Conservation (phyloP, 2,329 filamentous ascomycete genomes). For the Aspergillus costaricaensis region DNA sequence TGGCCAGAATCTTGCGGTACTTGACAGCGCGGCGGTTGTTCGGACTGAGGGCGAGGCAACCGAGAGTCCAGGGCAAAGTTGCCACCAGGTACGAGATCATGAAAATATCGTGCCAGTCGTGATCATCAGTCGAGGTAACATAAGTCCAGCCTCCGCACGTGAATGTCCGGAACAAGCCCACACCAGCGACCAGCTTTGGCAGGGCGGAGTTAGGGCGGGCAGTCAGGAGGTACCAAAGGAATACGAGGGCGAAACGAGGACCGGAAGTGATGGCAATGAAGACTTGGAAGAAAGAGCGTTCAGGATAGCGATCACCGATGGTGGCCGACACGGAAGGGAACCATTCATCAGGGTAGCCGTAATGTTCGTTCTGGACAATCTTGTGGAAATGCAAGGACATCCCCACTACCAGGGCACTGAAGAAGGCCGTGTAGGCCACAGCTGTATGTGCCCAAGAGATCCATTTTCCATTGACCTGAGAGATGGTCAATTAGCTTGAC, state of each 20-base stretch:
- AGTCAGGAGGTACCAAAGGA: slow-evolving; percentile 88
- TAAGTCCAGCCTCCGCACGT: slow-evolving; percentile 99
- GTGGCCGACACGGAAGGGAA: slow-evolving; percentile 95
- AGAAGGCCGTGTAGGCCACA: slow-evolving; percentile 78
- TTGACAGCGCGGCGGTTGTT: slow-evolving; percentile 79
- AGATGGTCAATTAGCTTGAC: slow-evolving; percentile 26
- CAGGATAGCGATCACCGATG: slow-evolving; percentile 95
- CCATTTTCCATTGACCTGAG: slow-evolving; percentile 79
- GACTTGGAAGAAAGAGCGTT: slow-evolving; percentile 93
- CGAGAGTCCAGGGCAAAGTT: slow-evolving; percentile 91
- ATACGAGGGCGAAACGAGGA: slow-evolving; percentile 86
- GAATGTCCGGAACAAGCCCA: slow-evolving; percentile 83
- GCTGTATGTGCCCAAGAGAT: slow-evolving; percentile 84
- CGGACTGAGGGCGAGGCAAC: slow-evolving; percentile 85
- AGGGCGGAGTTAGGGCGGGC: slow-evolving; percentile 71
- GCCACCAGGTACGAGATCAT: slow-evolving; percentile 98
- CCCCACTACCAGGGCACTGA: slow-evolving; percentile 82
- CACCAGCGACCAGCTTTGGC: slow-evolving; percentile 76
- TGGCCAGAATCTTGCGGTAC: slow-evolving; percentile 82
- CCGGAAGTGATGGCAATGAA: slow-evolving; percentile 97
- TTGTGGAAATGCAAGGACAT: slow-evolving; percentile 86
- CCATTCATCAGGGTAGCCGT: slow-evolving; percentile 93
- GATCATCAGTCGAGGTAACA: slow-evolving; percentile 95
- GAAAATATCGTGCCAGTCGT: slow-evolving; percentile 98
- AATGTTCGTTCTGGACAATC: slow-evolving; percentile 96